Percentiles rank a stretch among this genome's conserved stretches.
These are phyloP conservation scores for Arthrobotrys sphaeroides DNA, from an alignment of 2,329 filamentous ascomycete genomes.

Conservation along the genomic window DNA sequence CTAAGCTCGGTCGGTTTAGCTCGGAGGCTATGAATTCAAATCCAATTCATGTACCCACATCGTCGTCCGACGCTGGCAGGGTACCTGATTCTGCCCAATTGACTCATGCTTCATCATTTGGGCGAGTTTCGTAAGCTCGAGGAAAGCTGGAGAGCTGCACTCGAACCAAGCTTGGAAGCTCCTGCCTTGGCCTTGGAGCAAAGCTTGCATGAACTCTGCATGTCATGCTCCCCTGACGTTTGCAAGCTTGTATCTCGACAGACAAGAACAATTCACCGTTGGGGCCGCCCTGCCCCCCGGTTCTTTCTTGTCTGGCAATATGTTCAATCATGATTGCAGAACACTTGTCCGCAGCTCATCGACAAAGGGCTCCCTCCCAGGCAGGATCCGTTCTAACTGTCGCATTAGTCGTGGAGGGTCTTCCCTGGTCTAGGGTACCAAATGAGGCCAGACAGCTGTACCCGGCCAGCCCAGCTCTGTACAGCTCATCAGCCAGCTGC, in stretches of 20 bases:
- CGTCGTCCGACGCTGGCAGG: slow-evolving; percentile 17
- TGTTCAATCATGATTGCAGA: slow-evolving; percentile 52
- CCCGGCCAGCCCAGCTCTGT: slow-evolving; percentile 22
- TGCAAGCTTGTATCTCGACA: slow-evolving; percentile 17
- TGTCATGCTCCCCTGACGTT: not conserved
- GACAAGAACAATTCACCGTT: slow-evolving; percentile 46
- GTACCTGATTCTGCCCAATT: slow-evolving; percentile 11
- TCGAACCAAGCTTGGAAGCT: slow-evolving; percentile 33
- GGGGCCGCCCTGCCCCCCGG: slow-evolving; percentile 9
- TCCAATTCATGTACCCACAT: slow-evolving; percentile 26
- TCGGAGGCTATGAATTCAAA: not conserved
- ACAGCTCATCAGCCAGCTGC: slow-evolving; percentile 51
- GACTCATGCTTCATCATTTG: slow-evolving; percentile 36
- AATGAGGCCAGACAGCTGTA: slow-evolving; percentile 45
- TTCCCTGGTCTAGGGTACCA: slow-evolving; percentile 20
- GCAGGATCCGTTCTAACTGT: slow-evolving; percentile 20
- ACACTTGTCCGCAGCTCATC: slow-evolving; percentile 44
- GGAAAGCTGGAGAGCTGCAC: slow-evolving; percentile 29
- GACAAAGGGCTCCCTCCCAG: not conserved
- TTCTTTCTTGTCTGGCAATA: slow-evolving; percentile 9
- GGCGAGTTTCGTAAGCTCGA: slow-evolving; percentile 19
- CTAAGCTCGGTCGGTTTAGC: not conserved
- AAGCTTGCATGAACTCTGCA: slow-evolving; percentile 35
- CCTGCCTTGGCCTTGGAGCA: slow-evolving; percentile 34
- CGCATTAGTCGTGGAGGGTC: not conserved